Conservation (phyloP, 2,329 filamentous ascomycete species). For the Cladorrhinum sp. region DNA sequence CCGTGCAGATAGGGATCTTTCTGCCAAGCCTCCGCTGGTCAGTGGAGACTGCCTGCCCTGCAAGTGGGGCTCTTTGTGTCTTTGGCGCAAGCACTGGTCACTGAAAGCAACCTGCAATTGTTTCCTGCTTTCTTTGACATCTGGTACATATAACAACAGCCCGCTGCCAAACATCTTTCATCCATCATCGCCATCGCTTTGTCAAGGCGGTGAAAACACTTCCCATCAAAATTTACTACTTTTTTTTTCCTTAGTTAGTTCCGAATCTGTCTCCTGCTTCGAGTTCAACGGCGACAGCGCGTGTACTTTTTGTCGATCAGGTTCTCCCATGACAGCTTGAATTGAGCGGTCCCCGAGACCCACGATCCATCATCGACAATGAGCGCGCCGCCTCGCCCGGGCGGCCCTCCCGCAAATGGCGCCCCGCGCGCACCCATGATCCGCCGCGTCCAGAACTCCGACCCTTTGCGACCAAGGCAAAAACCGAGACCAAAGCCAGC, state of each 20-base stretch:
- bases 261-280: neutral
- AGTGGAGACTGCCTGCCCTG: neutral
- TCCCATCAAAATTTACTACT: neutral
- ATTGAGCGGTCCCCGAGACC: neutral
- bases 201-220: neutral
- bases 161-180: neutral
- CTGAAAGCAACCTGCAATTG: neutral
- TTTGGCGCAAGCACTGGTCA: neutral
- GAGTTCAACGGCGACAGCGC: neutral
- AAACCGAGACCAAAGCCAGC: constrained; percentile 42
- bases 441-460: constrained; percentile 48
- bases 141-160: neutral
- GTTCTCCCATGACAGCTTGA: neutral
- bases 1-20: neutral
- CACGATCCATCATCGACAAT: constrained; percentile 30
- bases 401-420: constrained; percentile 23
- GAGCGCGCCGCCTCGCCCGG: constrained; percentile 41
- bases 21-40: neutral
- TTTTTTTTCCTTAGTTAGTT: neutral
- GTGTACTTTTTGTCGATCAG: neutral
- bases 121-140: neutral
- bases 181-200: neutral
- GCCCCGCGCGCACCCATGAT: constrained; percentile 31
- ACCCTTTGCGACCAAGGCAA: constrained; percentile 65
- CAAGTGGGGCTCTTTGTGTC: neutral